phyloP scores from a whole-genome alignment of 2,329 filamentous ascomycete genomes.

The Falciphora oryzae region DNA sequence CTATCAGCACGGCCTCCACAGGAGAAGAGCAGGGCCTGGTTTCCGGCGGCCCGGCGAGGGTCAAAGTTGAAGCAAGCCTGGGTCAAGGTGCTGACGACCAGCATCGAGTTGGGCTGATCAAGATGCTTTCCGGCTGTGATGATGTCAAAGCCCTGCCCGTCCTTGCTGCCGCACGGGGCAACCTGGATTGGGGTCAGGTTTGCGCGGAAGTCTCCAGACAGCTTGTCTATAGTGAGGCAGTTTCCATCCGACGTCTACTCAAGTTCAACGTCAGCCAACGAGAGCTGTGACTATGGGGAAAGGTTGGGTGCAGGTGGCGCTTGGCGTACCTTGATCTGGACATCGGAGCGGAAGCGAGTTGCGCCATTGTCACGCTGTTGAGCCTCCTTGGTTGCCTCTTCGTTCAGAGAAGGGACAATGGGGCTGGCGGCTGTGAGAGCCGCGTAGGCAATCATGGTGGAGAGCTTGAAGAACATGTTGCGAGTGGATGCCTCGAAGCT shows the following conservation, averaged over 20 bases:
- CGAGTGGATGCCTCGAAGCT: background rate
- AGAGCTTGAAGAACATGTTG: conserved; percentile 19
- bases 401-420: conserved; percentile 34
- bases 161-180: conserved; percentile 34
- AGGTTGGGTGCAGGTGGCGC: background rate
- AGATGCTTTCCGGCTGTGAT: conserved; percentile 47
- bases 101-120: conserved; percentile 36
- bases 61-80: conserved; percentile 56
- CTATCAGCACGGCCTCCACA: conserved; percentile 54
- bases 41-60: conserved; percentile 40
- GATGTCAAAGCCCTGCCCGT: conserved; percentile 41
- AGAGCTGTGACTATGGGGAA: background rate
- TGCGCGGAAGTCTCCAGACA: conserved; percentile 42
- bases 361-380: conserved; percentile 38
- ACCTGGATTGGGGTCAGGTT: conserved; percentile 42
- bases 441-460: conserved; percentile 22
- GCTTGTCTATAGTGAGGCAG: conserved; percentile 40
- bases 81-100: conserved; percentile 51
- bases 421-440: conserved; percentile 23
- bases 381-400: conserved; percentile 37
- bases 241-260: conserved; percentile 33
- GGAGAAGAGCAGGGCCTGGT: conserved; percentile 51
- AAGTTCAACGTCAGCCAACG: conserved; percentile 9
- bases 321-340: conserved; percentile 31
- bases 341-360: conserved; percentile 36